Evolutionary conservation across 2,329 filamentous ascomycete species (phyloP).

Genomic region (Huntiella savannae): DNA sequence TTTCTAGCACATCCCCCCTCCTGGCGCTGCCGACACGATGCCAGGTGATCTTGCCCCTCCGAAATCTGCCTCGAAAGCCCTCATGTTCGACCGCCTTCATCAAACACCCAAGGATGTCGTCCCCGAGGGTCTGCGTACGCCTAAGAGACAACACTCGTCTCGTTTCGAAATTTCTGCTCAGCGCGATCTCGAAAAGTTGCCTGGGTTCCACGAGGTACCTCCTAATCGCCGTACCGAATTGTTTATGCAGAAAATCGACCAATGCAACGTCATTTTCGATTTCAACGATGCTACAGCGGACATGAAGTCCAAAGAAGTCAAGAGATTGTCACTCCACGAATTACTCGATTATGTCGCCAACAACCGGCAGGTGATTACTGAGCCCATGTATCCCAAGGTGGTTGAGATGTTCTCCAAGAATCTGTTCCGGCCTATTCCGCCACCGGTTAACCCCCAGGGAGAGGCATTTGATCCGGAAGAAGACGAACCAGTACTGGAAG

Average conservation of each 20-base stretch:
- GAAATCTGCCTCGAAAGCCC: constrained; percentile 74
- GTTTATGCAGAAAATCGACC: constrained; percentile 99
- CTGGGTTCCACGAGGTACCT: constrained; percentile 92
- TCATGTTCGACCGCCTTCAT: constrained; percentile 75
- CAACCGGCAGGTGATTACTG: constrained; percentile 94
- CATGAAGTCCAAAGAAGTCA: constrained; percentile 99
- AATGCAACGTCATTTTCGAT: constrained; percentile 99
- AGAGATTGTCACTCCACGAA: constrained; percentile 86
- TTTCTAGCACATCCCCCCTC: constrained; percentile 67
- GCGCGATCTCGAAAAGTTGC: constrained; percentile 88
- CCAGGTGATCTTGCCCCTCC: constrained; percentile 89
- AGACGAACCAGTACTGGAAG: constrained; percentile 92
- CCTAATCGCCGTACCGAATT: constrained; percentile 88
- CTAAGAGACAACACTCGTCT: constrained; percentile 91
- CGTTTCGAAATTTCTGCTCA: constrained; percentile 96
- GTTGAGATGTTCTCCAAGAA: constrained; percentile 99
- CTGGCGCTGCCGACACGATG: constrained; percentile 92
- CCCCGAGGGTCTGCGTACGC: constrained; percentile 83
- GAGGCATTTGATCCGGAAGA: constrained; percentile 98
- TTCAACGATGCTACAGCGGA: constrained; percentile 96
- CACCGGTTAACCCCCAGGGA: constrained; percentile 91
- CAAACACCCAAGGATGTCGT: constrained; percentile 82
- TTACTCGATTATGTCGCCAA: constrained; percentile 96
- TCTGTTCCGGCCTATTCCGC: constrained; percentile 87
- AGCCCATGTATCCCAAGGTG: constrained; percentile 95